Base-by-base conservation (phyloP, 257 asterid species). In the Leonotis leonurus region DNA sequence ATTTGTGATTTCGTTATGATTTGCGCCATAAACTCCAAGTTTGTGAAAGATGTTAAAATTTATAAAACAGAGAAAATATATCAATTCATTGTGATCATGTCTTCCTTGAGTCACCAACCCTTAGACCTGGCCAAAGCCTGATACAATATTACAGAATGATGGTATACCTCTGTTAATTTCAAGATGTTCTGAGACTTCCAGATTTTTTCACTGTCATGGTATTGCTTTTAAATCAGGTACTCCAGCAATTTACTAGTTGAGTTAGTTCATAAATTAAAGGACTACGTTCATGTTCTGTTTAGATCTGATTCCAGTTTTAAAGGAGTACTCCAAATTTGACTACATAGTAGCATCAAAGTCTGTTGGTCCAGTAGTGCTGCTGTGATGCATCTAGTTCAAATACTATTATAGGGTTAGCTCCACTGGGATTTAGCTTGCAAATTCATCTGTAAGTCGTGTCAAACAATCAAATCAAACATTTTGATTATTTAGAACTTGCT, bases 71-170 rank as follows among this genome's bases (percentile, higher is more conserved):
- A 14, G 41, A 41, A 25, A 68, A 9, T 9, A 18, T 3, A 32
- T 11, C 44, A 4, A 5, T 24, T 75, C 8, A 14, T 22, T 21
- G 14, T 21, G 27, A 27, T 27, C 37, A 3, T 64, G 46, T 48
- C 35, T 60, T 14, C 44, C 55, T 67, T 43, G 54, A 62, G 52
- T 48, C 33, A 24, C 59, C 13, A 24, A 29, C 33, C n/a, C 58
- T 36, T 56, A 30, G 56, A n/a, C 36, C 56, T 36, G 25, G 3
- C 10, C 30, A 32, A 20, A 57, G 24, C 43, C 44, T 43, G 18
- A 35, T 33, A 39, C 13, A 25, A 46, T 20, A 36, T 3, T 39
- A 14, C 21, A 11, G 64, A 25, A 13, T 4, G 7, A 17, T 20
- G 39, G 54, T 21, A 6, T 37, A 36, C 18, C 6, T 13, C n/a